Base-by-base conservation (phyloP, 352 stramenopile species). In the Globisporangium canariense region DNA sequence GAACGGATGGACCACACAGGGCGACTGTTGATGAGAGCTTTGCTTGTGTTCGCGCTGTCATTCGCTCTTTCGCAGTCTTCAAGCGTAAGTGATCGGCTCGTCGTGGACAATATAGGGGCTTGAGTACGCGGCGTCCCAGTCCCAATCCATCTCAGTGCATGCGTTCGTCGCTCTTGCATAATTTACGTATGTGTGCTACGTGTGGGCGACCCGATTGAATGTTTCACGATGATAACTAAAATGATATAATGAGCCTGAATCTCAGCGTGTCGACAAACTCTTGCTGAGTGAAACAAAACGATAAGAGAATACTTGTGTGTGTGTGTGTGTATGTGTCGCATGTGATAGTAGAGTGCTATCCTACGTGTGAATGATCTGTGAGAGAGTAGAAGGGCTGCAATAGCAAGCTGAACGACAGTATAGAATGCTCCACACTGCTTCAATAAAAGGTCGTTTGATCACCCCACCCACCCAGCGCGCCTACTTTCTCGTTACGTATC, bases 201-300 rank as follows among this genome's bases (percentile, higher is more conserved):
- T 62, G 60, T 54, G 53, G 30, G 13, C 11, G 22, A 9, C 47
- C 47, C 18, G 30, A 38, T 38, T 40, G 58, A 57, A 14, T 64
- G 51, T 62, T 81, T 83, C 77, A 86, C 77, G 66, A 79, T 88
- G 78, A 86, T 88, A 70, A 52, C 67, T 75, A 67, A 49, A 79
- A 79, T 88, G 81, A 86, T 88, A 88, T 90, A 90, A 88, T 90
- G 81, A 90, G 78, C 57, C 79, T 85, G 81, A 90, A 84, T 73
- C 67, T 61, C 62, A 66, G 41, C 69, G 70, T 90, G 81, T 83
- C 60, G 81, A 82, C 65, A 83, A 83, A 46, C 59, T 81, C 66
- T 86, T 62, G 76, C 74, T 89, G 78, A 88, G 78, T 86, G 78
- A 85, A 79, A 67, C 68, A 60, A 59, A 54, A n/a, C 13, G 22